Evolutionary conservation across 805 yeast genomes (phyloP), one percentile per base, ranked within the genome.

Genomic region (Naumovozyma castellii): DNA sequence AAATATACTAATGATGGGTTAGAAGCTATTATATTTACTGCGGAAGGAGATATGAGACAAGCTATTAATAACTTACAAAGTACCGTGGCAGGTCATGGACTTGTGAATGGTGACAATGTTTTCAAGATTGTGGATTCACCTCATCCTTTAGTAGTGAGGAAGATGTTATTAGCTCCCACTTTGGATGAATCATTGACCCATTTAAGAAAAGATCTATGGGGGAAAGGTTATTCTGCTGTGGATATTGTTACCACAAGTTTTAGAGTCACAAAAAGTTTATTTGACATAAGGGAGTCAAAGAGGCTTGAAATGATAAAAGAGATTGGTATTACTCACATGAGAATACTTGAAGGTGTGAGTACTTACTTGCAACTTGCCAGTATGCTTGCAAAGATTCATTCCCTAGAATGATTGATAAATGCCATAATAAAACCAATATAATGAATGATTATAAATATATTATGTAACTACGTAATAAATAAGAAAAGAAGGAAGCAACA

Each of bases 31-130:
- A 78, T 92, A 13, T 92, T 92, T 64, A 81, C 97, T 0, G 94
- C 96, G 0, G 98, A 92, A 57, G 98, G 98, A 43, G 98, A 92
- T 58, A 90, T 92, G 98, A 78, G 98, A 61, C 98, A 92, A 62
- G 98, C 97, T 0, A 75, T 92, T 36, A 92, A 92, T 57, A 92
- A 92, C 61, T 60, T 92, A 43, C 98, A 92, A 58, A 80, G 94
- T 54, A 87, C 97, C 0, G 90, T 80, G 25, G 86, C 96, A 1
- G 98, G 98, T 2, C 88, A 88, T 64, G 88, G 83, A 3, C 71
- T 84, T 40, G 96, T 92, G n/a, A 84, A 78, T 54, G 86, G 86
- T 35, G 86, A 84, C 32, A 90, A 88, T 53, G 98, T 92, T 14
- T 92, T 87, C 71, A 85, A 83, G 57, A 84, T 92, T 43, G 97